Conservation (phyloP, 179 eudicot species). For the Carnegiea gigantea region DNA sequence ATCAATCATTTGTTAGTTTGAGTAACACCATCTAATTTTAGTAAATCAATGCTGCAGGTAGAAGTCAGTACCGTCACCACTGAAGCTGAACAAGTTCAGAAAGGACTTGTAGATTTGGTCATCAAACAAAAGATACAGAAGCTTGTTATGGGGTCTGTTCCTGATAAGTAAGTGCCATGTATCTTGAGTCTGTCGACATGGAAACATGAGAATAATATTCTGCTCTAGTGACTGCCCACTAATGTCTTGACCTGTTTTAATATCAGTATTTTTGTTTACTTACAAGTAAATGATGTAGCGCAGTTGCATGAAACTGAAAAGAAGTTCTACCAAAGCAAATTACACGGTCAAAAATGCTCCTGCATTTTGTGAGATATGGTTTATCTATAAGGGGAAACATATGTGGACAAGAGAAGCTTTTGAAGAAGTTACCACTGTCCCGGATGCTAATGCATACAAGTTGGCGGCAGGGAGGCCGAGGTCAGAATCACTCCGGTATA, state of each 20-base stretch:
- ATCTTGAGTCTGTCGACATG: not conserved
- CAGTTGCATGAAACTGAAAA: constrained; percentile 61
- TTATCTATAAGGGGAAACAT: constrained; percentile 67
- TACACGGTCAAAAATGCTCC: constrained; percentile 69
- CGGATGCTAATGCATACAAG: constrained; percentile 22
- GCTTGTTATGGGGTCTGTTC: constrained; percentile 69
- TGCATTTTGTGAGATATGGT: constrained; percentile 68
- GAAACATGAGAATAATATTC: not conserved
- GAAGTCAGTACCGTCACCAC: constrained; percentile 44
- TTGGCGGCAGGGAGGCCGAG: constrained; percentile 24
- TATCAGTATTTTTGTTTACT: not conserved
- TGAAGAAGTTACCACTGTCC: constrained; percentile 21
- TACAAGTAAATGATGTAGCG: constrained; percentile 13
- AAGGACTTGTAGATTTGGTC: constrained; percentile 60
- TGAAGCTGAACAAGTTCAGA: constrained; percentile 61
- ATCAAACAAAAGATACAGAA: constrained; percentile 43
- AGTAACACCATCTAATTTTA: not conserved
- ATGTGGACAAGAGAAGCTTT: constrained; percentile 69
- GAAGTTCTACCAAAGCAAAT: constrained; percentile 50
- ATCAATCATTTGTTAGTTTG: too few species aligned
- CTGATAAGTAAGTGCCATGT: constrained; percentile 45
- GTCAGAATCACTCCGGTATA: constrained; percentile 39
- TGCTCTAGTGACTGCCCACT: not conserved
- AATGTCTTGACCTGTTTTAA: not conserved
- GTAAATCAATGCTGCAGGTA: constrained; percentile 42